These are phyloP conservation scores for Pseudoperonospora humuli DNA, from an alignment of 352 stramenopile genomes.

Conservation along the genomic window DNA sequence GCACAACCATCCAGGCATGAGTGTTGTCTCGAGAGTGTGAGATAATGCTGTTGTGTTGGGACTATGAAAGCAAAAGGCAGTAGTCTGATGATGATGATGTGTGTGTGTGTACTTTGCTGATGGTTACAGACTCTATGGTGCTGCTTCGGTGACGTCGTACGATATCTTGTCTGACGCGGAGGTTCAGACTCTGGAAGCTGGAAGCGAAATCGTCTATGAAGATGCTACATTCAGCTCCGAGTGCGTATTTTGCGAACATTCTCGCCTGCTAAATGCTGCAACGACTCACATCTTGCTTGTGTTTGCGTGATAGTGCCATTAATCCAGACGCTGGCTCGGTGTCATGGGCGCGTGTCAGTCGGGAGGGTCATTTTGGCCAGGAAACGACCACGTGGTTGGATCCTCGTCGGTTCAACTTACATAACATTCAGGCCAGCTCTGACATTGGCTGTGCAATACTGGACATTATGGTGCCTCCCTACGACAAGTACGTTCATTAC, in stretches of 20 bases:
- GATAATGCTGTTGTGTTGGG: slow-evolving; percentile 2
- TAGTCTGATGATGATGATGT: background rate
- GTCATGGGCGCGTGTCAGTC: slow-evolving; percentile 56
- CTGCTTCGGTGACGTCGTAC: slow-evolving; percentile 65
- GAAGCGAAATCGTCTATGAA: slow-evolving; percentile 23
- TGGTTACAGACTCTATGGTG: slow-evolving; percentile 54
- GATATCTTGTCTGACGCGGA: slow-evolving; percentile 53
- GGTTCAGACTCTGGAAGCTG: slow-evolving; percentile 19
- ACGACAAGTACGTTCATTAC: slow-evolving; percentile 64
- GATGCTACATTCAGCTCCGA: slow-evolving; percentile 23
- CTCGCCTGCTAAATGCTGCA: background rate
- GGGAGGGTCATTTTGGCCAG: slow-evolving; percentile 40
- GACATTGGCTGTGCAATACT: slow-evolving; percentile 69
- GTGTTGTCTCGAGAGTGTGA: slow-evolving; percentile 76
- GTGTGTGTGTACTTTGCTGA: slow-evolving; percentile 2
- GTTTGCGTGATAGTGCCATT: slow-evolving; percentile 19
- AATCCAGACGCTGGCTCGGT: slow-evolving; percentile 32
- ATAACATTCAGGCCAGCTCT: slow-evolving; percentile 66
- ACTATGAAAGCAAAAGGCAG: background rate
- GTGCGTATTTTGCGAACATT: slow-evolving; percentile 17
- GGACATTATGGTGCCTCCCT: slow-evolving; percentile 82
- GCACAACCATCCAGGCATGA: slow-evolving; percentile 82
- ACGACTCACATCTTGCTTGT: slow-evolving; percentile 2
- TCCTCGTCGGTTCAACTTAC: slow-evolving; percentile 72
- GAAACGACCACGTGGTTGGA: slow-evolving; percentile 79